Evolutionary conservation across 106 monocot species (phyloP), one percentile per base, ranked within the genome.

Genomic region (Triglochin maritima): DNA sequence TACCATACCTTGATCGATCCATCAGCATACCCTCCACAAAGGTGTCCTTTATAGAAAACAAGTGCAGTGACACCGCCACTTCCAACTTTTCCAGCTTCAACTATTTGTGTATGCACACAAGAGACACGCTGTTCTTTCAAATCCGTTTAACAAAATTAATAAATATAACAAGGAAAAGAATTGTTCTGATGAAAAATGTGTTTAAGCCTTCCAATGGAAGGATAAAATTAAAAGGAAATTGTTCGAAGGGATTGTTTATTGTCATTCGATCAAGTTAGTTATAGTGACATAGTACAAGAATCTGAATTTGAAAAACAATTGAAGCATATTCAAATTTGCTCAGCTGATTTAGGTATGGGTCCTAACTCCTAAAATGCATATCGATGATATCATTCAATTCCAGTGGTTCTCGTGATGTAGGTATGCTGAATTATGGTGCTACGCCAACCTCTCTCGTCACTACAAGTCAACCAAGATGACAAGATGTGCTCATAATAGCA

Each of bases 41-140:
- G 79, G 41, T 80, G 84, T 50, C 96, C 96, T 63, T 80, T 85
- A 70, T 80, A 98, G 77, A 91, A 98, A 56, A 86, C 79, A 44
- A 98, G 80, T 69, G 96, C 85, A 70, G 88, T 91, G 48, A 59
- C 76, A 65, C 91, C 81, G 55, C 82, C 88, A 73, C 72, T 82
- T 54, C 81, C 83, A 45, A 47, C 71, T 56, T 88, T 77, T n/a
- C 88, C 86, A 64, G 84, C 78, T 71, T 98, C 96, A 56, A 98
- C 67, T 69, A 83, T 88, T 88, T 98, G 96, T 62, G 96, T 92
- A 79, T 98, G 96, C 45, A 91, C 96, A 75, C 96, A 98, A 50
- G 96, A 98, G 16, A 98, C 80, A 59, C 75, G 81, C 91, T 98
- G 86, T 77, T 77, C 43, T 72, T 79, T 58, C 51, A 17, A 46